phyloP scores from a whole-genome alignment of 2,329 filamentous ascomycete species.

The Coniella lustricola region DNA sequence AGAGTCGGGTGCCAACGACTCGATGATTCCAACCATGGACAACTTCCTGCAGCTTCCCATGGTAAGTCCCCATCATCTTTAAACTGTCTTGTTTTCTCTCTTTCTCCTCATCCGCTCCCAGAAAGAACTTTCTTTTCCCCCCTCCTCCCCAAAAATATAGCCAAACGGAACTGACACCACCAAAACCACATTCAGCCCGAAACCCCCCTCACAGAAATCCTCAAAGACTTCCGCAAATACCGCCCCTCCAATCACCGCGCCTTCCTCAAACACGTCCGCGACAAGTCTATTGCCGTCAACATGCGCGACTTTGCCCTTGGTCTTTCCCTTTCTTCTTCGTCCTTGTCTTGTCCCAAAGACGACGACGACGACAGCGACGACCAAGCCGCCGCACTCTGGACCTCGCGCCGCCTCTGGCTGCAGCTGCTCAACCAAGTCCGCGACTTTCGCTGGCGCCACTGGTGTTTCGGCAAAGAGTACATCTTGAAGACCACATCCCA shows the following conservation, averaged over 20 bases:
- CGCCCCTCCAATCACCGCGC: conserved; percentile 81
- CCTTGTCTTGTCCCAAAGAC: too few relatives aligned
- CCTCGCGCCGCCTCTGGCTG: conserved; percentile 55
- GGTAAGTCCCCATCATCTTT: conserved; percentile 29
- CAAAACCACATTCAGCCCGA: conserved; percentile 42
- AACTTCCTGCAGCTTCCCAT: conserved; percentile 80
- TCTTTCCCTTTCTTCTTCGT: conserved; percentile 17
- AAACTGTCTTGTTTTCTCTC: too few relatives aligned
- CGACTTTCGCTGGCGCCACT: conserved; percentile 77
- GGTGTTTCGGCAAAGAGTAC: conserved; percentile 80
- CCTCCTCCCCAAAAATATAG: neutral
- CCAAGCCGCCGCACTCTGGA: conserved; percentile 37
- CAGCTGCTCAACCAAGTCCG: conserved; percentile 66
- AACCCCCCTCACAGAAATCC: conserved; percentile 81
- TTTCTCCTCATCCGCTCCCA: neutral
- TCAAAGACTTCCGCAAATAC: conserved; percentile 83
- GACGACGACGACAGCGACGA: too few relatives aligned
- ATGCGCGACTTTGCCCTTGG: conserved; percentile 53
- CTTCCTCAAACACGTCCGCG: conserved; percentile 68
- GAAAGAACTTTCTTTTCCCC: neutral
- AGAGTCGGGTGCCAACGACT: conserved; percentile 90
- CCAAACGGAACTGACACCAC: neutral
- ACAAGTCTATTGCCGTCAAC: conserved; percentile 39
- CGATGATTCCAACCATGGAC: conserved; percentile 86
- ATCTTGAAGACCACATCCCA: conserved; percentile 72